Evolutionary conservation across 768 basidiomycete species (phyloP), one percentile per base, ranked within the genome.

Genomic region (Mycena olivaceomarginata): DNA sequence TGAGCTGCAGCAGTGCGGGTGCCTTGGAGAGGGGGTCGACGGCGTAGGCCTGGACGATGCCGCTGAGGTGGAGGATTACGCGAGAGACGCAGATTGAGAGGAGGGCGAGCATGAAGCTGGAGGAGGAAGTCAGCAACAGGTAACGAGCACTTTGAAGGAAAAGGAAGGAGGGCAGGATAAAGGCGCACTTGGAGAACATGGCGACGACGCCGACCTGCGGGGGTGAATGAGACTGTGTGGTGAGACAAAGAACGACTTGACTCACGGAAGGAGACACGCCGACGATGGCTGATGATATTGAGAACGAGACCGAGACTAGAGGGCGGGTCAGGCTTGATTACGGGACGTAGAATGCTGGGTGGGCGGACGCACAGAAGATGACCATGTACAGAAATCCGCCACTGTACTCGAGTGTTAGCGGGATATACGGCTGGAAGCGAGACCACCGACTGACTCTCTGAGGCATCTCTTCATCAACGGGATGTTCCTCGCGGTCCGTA

Each of bases 61-160:
- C 51, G 76, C 75, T 77, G 40, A 79, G 76, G 51, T 77, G 76
- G 40, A 77, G 75, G 70, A 79, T 77, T 41, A 77, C 79, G 67
- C 76, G 79, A 16, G 76, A 77, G n/a, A 79, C 72, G 71, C 79
- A 79, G 45, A 70, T 74, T n/a, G 75, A 77, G 57, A 77, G 79
- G 43, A 77, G 76, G 45, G 72, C 72, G 25, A 77, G 69, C 79
- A 77, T 79, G 79, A 79, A 79, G 63, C 78, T 79, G 75, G 4
- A 70, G 40, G n/a, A 12, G 25, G 7, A 9, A 46, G 40, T 73
- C 41, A 67, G 69, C 45, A 2, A 31, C 2, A 3, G 31, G 31
- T 31, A 31, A 31, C 31, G 3, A 18, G 46, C 5, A 9, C 11
- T 57, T 46, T 20, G 22, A 22, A 13, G 5, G 39, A 39, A 37